Percentiles rank a stretch among this genome's conserved stretches.
Conservation (phyloP, 2,329 filamentous ascomycete species). For the Dryadomyces quercivorus region DNA sequence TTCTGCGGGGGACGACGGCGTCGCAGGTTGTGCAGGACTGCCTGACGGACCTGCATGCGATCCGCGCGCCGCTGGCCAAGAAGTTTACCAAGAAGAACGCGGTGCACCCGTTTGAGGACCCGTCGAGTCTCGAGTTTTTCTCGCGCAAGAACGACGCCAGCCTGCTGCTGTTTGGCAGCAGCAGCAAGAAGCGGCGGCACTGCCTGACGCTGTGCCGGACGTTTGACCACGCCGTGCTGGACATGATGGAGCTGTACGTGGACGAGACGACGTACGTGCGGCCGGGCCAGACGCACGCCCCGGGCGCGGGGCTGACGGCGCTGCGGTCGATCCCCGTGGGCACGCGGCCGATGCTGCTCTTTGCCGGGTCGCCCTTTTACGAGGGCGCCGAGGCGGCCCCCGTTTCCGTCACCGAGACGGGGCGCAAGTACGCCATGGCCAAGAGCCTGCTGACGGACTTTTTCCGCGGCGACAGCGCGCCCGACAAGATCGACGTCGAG, state of each 20-base stretch:
- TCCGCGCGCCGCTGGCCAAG: slow-evolving; percentile 75
- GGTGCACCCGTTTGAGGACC: slow-evolving; percentile 76
- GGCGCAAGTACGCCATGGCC: slow-evolving; percentile 55
- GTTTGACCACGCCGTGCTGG: slow-evolving; percentile 77
- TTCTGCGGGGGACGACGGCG: slow-evolving; percentile 78
- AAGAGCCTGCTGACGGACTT: slow-evolving; percentile 85
- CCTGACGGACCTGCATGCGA: slow-evolving; percentile 69
- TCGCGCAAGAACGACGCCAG: slow-evolving; percentile 90
- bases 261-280: slow-evolving; percentile 60
- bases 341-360: slow-evolving; percentile 81
- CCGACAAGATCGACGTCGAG: slow-evolving; percentile 82
- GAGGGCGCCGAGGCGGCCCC: slow-evolving; percentile 60
- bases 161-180: slow-evolving; percentile 58
- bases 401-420: slow-evolving; percentile 9
- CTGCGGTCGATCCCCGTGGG: slow-evolving; percentile 57
- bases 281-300: slow-evolving; percentile 37
- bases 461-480: slow-evolving; percentile 68
- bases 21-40: slow-evolving; percentile 74
- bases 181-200: slow-evolving; percentile 93
- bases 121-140: slow-evolving; percentile 56
- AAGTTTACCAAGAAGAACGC: slow-evolving; percentile 97
- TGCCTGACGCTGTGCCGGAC: slow-evolving; percentile 71
- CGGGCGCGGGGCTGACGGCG: not conserved
- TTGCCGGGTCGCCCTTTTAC: slow-evolving; percentile 54
- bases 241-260: slow-evolving; percentile 87